phyloP scores from a whole-genome alignment of 257 asterid species.

The Ilex aquifolium region DNA sequence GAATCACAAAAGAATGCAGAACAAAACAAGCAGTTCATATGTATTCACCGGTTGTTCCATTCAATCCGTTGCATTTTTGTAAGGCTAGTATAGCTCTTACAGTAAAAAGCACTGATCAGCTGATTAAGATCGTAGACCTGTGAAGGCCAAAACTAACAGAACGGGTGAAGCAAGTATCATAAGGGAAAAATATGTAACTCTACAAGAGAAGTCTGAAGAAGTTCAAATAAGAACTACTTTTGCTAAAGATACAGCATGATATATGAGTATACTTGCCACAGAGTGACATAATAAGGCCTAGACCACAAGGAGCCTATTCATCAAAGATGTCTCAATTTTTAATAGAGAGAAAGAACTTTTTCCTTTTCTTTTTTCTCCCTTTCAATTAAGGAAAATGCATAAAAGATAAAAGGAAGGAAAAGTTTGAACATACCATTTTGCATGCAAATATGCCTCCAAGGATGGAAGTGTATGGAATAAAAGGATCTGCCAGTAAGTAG shows the following conservation, averaged over 20 bases:
- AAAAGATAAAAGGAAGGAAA: constrained; percentile 2
- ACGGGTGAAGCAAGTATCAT: constrained; percentile 10
- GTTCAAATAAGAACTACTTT: too few species aligned
- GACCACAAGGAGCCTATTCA: constrained; percentile 3
- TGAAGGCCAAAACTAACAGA: constrained; percentile 6
- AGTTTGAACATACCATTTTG: constrained; percentile 62
- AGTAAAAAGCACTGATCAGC: constrained; percentile 76
- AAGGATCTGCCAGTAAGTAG: constrained; percentile 79
- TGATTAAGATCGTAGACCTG: constrained; percentile 81
- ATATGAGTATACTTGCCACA: too few species aligned
- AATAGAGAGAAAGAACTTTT: not conserved
- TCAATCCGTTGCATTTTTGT: constrained; percentile 75
- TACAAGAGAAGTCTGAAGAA: too few species aligned
- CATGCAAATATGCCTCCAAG: constrained; percentile 66
- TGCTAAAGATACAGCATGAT: too few species aligned
- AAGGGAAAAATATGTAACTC: not conserved
- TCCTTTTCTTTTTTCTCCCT: constrained; percentile 12
- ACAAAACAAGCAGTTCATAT: constrained; percentile 5
- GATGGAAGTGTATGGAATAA: constrained; percentile 73
- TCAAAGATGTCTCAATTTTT: constrained; percentile 3
- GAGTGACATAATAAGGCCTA: not conserved
- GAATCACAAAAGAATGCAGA: constrained; percentile 9
- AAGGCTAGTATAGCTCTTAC: constrained; percentile 62
- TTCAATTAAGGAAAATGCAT: not conserved
- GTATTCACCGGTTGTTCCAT: constrained; percentile 89